These are phyloP conservation scores for Noccaea caerulescens DNA, from an alignment of 345 rosid genomes.

Conservation along the genomic window DNA sequence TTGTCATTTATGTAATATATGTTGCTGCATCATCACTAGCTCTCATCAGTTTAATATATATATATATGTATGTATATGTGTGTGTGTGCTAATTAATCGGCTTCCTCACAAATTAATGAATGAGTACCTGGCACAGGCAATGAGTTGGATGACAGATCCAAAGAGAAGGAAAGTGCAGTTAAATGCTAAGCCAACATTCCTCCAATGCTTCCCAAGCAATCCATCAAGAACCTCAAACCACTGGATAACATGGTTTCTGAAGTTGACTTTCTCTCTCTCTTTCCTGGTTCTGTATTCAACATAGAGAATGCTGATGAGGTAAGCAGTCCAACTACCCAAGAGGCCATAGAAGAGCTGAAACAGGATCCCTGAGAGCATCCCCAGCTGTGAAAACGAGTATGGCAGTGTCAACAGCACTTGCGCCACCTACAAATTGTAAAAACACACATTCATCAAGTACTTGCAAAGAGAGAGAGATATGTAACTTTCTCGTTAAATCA, in stretches of 20 bases:
- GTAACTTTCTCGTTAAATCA: too few species aligned
- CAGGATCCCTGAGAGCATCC: conserved; percentile 89
- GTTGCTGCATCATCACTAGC: conserved; percentile 68
- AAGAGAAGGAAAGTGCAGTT: conserved; percentile 98
- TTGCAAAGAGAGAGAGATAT: background rate
- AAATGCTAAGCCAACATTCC: conserved; percentile 98
- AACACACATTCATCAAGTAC: background rate
- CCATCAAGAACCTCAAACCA: conserved; percentile 99
- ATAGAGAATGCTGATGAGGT: conserved; percentile 88
- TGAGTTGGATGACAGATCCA: conserved; percentile 99
- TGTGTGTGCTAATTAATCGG: background rate
- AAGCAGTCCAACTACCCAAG: conserved; percentile 98
- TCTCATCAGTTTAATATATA: background rate
- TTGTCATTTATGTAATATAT: conserved; percentile 98
- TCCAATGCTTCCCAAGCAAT: conserved; percentile 95
- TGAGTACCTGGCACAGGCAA: conserved; percentile 94
- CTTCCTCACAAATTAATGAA: background rate
- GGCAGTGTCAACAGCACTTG: conserved; percentile 96
- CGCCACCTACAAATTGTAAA: conserved; percentile 70
- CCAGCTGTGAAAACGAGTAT: conserved; percentile 97
- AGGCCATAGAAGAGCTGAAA: conserved; percentile 96
- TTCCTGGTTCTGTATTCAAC: conserved; percentile 97
- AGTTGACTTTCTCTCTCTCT: conserved; percentile 93
- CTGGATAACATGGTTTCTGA: conserved; percentile 99
- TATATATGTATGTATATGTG: too few species aligned